Base-by-base conservation (phyloP, 2,329 filamentous ascomycete species). In the Venturia oleaginea region DNA sequence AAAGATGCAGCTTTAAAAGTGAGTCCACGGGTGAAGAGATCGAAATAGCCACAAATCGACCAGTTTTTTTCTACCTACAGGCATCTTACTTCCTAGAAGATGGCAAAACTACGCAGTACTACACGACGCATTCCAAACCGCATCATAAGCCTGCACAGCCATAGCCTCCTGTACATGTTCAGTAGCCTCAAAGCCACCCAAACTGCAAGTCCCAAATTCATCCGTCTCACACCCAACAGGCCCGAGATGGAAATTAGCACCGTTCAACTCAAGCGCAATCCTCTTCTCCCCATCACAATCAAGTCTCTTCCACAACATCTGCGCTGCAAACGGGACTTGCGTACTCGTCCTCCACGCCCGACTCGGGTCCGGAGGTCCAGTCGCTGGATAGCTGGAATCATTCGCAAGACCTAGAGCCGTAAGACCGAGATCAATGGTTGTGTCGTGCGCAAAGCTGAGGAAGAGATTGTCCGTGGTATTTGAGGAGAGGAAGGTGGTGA, bases 391-490 rank as follows among this genome's bases (percentile, higher is more conserved):
- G 19, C 24, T 13, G 7, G n/a, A 11, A 24, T 66, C 65, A n/a
- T 61, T 32, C 10, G 62, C 65, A 8, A 66, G 62, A 37, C 62
- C 62, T 2, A 66, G 43, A 37, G 65, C 65, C 10, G 65, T 64
- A 1, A 66, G 40, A 17, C 65, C 65, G n/a, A 66, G 62, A 40
- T 66, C 65, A 37, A 66, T 66, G n/a, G 65, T 66, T 22, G 65
- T 64, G 59, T 66, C 65, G 48, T 66, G 65, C 4, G 62, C 65
- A 37, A 66, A 66, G 30, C 64, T 66, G n/a, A 66, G 24, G 8
- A 62, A 66, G 4, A 66, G 48, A 30, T 64, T 66, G 42, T 64
- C 54, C 8, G 43, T 37, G 4, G 30, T 17, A 38, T 57, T 63
- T 43, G 43, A 34, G 37, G 64, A 62, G 10, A 66, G 24, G 51